phyloP scores from a whole-genome alignment of 768 basidiomycete species.

The Mycena kentingensis region DNA sequence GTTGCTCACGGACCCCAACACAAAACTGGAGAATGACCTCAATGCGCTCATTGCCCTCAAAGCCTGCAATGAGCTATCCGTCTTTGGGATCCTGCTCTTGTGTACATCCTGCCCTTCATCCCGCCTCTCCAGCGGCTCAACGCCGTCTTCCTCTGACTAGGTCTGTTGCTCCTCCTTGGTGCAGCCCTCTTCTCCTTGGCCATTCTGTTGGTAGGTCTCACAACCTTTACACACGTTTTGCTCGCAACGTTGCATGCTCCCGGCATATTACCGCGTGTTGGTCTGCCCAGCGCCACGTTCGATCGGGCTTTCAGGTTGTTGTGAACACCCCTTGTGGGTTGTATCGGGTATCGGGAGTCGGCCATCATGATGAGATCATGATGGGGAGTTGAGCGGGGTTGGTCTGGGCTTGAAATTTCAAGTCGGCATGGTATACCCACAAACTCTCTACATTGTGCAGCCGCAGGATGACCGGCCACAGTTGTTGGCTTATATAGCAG shows the following conservation, averaged over 20 bases:
- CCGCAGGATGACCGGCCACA: too few relatives aligned
- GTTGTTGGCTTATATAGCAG: too few relatives aligned
- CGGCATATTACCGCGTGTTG: slow-evolving; percentile 66
- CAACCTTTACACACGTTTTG: slow-evolving; percentile 46
- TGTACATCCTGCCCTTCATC: slow-evolving; percentile 81
- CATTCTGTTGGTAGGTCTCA: slow-evolving; percentile 32
- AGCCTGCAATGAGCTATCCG: slow-evolving; percentile 69
- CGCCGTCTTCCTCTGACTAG: slow-evolving; percentile 68
- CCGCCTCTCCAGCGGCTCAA: slow-evolving; percentile 77
- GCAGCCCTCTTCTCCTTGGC: slow-evolving; percentile 52
- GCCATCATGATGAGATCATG: too few relatives aligned
- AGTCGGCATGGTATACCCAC: too few relatives aligned
- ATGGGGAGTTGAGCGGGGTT: too few relatives aligned
- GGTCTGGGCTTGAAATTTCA: too few relatives aligned
- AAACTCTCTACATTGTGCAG: too few relatives aligned
- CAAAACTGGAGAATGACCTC: slow-evolving; percentile 62
- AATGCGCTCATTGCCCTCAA: slow-evolving; percentile 65
- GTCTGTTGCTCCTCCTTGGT: slow-evolving; percentile 62
- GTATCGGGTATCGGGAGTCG: too few relatives aligned
- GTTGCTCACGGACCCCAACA: slow-evolving; percentile 9
- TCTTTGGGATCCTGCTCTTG: slow-evolving; percentile 79
- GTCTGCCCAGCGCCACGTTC: slow-evolving; percentile 77
- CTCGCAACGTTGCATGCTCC: slow-evolving; percentile 70
- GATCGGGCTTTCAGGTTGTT: too few relatives aligned
- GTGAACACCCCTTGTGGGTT: too few relatives aligned